Evolutionary conservation across 306 rosid species (phyloP).

Genomic region (Clitoria ternatea): DNA sequence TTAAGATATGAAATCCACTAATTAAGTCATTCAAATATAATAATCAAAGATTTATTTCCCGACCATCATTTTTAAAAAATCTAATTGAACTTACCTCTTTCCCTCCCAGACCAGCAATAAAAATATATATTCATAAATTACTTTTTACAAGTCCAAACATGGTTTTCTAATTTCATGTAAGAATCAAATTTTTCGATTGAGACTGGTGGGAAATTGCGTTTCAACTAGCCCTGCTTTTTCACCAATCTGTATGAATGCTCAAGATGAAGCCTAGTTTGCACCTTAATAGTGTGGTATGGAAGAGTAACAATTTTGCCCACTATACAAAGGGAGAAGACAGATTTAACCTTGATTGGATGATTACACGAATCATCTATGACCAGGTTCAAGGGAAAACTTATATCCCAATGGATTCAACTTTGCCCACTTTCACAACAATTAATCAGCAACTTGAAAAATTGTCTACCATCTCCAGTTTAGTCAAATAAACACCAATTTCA

Average conservation of each 20-base stretch:
- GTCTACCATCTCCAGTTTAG: not conserved
- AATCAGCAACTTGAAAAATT: not conserved
- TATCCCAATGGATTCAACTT: not conserved
- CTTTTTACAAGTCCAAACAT: too few relatives aligned
- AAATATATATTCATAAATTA: too few relatives aligned
- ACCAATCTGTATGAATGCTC: not conserved
- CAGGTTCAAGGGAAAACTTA: not conserved
- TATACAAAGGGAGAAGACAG: not conserved
- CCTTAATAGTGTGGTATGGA: not conserved
- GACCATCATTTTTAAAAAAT: too few relatives aligned
- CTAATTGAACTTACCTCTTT: too few relatives aligned
- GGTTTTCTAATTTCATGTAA: too few relatives aligned
- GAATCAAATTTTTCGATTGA: too few relatives aligned
- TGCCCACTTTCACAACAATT: conserved; percentile 16
- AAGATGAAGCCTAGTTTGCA: not conserved
- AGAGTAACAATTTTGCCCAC: not conserved
- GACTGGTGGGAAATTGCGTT: not conserved
- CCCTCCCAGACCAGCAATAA: too few relatives aligned
- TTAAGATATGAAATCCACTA: too few relatives aligned
- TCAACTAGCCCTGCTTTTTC: not conserved
- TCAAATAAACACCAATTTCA: not conserved
- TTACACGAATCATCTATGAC: not conserved
- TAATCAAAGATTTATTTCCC: too few relatives aligned
- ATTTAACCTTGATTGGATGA: not conserved
- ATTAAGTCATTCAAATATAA: too few relatives aligned